Evolutionary conservation across 352 stramenopile genomes (phyloP), one percentile per base, ranked within the genome.

Genomic region (Phytopythium cucurbitacearum): DNA sequence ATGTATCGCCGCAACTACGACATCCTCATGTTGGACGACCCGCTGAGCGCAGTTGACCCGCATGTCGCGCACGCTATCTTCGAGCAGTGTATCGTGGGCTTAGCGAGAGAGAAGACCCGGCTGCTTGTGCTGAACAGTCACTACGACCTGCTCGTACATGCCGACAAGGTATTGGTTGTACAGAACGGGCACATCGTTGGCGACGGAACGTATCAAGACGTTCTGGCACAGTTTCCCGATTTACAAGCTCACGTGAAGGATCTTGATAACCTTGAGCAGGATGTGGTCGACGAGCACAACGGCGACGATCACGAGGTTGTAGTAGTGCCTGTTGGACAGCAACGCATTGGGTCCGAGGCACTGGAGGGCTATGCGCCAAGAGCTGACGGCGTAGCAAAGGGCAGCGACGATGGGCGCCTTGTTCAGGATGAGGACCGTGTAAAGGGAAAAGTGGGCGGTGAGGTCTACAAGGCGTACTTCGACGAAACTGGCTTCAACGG

Each of bases 31-130:
- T 72, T 99, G 11, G 96, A 99, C 62, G 95, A 98, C 57, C 80
- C 89, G 9, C 61, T 99, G 3, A 87, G 74, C 48, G 94, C 95
- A 2, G 85, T 99, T 0, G 96, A 99, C 59, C 83, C 84, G 16
- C 91, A 98, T 64, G 94, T 98, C 7, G 95, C 83, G 0, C 84
- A 89, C 55, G 79, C 91, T 56, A 64, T 98, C 12, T 98, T 98
- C 61, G 50, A 84, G 9, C 54, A 97, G 32, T 95, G 86, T 51
- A 82, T 98, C 33, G 39, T 62, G 9, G 56, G 49, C 0, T 53
- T 97, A 5, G 64, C 67, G 10, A 39, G 75, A 9, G 40, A 39
- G 36, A 79, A 78, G 56, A 94, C 82, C 16, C 75, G 95, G 3
- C 43, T 98, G 42, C 67, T 98, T 4, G 91, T 97, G 10, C 96